Base-by-base conservation (phyloP, 768 basidiomycete genomes). In the Gautieria morchelliformis region DNA sequence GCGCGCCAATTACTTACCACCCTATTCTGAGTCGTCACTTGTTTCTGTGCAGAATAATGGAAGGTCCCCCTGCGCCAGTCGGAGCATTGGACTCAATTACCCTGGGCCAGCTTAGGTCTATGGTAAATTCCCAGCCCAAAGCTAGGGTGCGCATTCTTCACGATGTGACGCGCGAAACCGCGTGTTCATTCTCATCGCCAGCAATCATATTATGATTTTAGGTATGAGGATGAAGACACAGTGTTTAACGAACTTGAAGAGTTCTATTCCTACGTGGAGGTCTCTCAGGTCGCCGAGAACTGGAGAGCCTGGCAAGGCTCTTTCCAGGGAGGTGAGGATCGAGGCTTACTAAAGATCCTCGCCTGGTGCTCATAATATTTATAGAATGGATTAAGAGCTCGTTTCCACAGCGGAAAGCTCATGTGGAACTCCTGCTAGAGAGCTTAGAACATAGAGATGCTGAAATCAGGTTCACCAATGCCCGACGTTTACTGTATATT, bases 221-320 rank as follows among this genome's bases (percentile, higher is more conserved):
- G 87, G 60, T 97, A 97, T 68, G 90, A 95, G 63, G 94, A 98
- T 69, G 93, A 95, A 66, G 92, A 96, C 70, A 93, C 90, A 5
- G 84, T 97, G 19, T 85, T 95, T 79, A 87, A 89, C 64, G 96
- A 99, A 69, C 85, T 99, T 40, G 90, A 97, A 58, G 96, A 99
- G 71, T 97, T 98, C 72, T 98, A 95, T 70, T 91, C 92, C 20
- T 99, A 96, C 71, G 84, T 92, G 60, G 95, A 97, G 74, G 90
- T 93, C 81, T 82, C 88, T 0, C 89, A 93, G 67, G 85, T 93
- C 20, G 83, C 82, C 2, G 89, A 91, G 74, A 91, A 92, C 67
- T 74, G 90, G 61, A 86, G 84, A 65, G 87, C 89, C 46, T 96
- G 92, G 88, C 81, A 87, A 65, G 85, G 85, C 40, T 90, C 87